These are phyloP conservation scores for Corrigiola litoralis DNA, from an alignment of 179 eudicot species.

Conservation along the genomic window DNA sequence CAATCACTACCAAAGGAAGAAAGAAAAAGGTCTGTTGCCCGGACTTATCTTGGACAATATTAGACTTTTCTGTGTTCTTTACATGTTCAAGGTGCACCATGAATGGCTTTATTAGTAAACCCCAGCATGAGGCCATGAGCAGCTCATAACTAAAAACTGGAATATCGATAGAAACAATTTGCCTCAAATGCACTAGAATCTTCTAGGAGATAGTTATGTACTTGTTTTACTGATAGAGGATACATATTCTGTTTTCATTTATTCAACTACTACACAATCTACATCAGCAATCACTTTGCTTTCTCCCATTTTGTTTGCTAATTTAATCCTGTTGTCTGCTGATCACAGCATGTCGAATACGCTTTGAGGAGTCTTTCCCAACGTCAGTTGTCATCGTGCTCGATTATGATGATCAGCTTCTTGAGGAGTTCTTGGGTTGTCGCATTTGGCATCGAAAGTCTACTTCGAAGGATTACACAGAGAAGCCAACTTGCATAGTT, in stretches of 20 bases:
- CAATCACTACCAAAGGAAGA: too few species aligned
- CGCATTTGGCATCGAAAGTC: conserved; percentile 52
- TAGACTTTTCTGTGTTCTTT: too few species aligned
- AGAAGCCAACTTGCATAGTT: conserved; percentile 43
- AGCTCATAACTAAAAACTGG: too few species aligned
- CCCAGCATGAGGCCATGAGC: too few species aligned
- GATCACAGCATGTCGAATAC: conserved; percentile 44
- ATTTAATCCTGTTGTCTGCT: conserved; percentile 18
- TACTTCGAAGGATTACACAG: conserved; percentile 31
- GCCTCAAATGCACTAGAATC: background rate
- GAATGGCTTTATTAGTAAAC: too few species aligned
- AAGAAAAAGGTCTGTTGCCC: too few species aligned
- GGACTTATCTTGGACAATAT: background rate
- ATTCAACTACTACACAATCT: background rate
- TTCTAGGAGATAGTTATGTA: background rate
- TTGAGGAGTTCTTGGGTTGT: conserved; percentile 41
- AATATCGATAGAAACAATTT: background rate
- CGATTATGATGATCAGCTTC: conserved; percentile 28
- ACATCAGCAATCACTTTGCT: background rate
- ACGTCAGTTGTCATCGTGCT: conserved; percentile 40
- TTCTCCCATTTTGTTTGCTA: background rate
- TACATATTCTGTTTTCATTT: background rate
- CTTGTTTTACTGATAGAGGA: background rate
- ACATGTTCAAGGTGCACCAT: too few species aligned
- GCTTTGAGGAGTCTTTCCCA: conserved; percentile 35